These are phyloP conservation scores for Penicillium dipodomyicola DNA, from an alignment of 495 filamentous ascomycete species.

Conservation along the genomic window DNA sequence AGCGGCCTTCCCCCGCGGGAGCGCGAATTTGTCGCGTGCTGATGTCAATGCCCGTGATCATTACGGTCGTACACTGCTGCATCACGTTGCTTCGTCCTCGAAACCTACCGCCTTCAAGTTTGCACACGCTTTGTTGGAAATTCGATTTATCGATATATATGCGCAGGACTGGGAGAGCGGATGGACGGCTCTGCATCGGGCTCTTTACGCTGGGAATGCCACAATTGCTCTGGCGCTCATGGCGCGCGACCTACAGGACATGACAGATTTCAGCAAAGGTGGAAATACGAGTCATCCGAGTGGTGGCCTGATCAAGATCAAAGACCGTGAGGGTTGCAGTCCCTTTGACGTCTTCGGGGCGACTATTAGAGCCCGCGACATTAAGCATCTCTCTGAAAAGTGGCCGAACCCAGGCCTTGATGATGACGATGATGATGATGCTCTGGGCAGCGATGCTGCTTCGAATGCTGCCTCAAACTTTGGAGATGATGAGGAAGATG, in stretches of 20 bases:
- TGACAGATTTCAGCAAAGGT: conserved; percentile 49
- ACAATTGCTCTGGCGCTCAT: conserved; percentile 79
- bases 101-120: conserved; percentile 65
- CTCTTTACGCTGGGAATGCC: conserved; percentile 89
- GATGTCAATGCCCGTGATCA: conserved; percentile 83
- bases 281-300: conserved; percentile 48
- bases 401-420: conserved; percentile 12
- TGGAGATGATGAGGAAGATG: conserved; percentile 38
- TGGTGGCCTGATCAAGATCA: conserved; percentile 81
- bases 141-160: conserved; percentile 83
- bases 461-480: conserved; percentile 39
- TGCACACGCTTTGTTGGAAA: conserved; percentile 71
- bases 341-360: conserved; percentile 88
- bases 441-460: conserved; percentile 33
- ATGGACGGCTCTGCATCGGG: conserved; percentile 92
- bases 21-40: conserved; percentile 52
- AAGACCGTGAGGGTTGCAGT: conserved; percentile 91
- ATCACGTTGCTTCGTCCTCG: conserved; percentile 76
- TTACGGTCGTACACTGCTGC: conserved; percentile 75
- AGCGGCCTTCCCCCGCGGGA: conserved; percentile 16
- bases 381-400: conserved; percentile 35
- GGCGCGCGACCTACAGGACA: conserved; percentile 66
- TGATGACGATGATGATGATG: conserved; percentile 17
- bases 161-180: conserved; percentile 86
- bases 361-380: conserved; percentile 65